Evolutionary conservation across 257 asterid genomes (phyloP).

Genomic region (Nicotiana noctiflora): DNA sequence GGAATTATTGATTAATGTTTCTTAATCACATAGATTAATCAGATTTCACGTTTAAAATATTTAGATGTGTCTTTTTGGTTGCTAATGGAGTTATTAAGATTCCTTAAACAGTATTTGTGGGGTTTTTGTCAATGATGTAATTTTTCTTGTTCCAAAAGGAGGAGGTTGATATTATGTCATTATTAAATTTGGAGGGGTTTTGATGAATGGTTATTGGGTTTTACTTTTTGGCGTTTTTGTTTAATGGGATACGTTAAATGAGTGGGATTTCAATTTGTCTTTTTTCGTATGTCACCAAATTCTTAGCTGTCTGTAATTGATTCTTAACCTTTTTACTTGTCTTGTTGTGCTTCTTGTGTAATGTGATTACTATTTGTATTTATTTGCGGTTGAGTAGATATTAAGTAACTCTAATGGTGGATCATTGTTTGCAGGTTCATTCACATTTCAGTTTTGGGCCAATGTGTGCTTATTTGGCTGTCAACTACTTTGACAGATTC

Average conservation of each 20-base stretch:
- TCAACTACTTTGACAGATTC: constrained; percentile 40
- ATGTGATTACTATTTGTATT: background rate
- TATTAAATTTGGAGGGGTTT: background rate
- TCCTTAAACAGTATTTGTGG: background rate
- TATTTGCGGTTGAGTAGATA: background rate
- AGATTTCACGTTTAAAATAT: background rate
- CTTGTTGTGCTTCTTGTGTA: constrained; percentile 5
- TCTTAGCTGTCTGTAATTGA: constrained; percentile 26
- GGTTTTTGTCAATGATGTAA: background rate
- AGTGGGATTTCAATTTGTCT: background rate
- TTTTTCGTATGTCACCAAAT: constrained; percentile 4
- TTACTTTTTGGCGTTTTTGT: constrained; percentile 11
- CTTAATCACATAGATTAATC: background rate
- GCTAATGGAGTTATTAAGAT: background rate
- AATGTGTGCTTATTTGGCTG: constrained; percentile 30
- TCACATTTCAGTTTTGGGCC: constrained; percentile 35
- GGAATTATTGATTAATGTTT: background rate
- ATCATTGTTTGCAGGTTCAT: constrained; percentile 24
- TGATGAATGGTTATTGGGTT: constrained; percentile 13
- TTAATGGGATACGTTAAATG: constrained; percentile 10
- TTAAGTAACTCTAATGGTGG: constrained; percentile 1
- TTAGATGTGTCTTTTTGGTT: background rate
- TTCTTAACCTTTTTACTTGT: constrained; percentile 13
- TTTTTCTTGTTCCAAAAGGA: constrained; percentile 11
- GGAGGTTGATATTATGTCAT: constrained; percentile 6